A percentile compares a stretch with the other conserved stretches of the same genome.
phyloP scores from a whole-genome alignment of 2,329 filamentous ascomycete genomes.

The Penicillium sp. region DNA sequence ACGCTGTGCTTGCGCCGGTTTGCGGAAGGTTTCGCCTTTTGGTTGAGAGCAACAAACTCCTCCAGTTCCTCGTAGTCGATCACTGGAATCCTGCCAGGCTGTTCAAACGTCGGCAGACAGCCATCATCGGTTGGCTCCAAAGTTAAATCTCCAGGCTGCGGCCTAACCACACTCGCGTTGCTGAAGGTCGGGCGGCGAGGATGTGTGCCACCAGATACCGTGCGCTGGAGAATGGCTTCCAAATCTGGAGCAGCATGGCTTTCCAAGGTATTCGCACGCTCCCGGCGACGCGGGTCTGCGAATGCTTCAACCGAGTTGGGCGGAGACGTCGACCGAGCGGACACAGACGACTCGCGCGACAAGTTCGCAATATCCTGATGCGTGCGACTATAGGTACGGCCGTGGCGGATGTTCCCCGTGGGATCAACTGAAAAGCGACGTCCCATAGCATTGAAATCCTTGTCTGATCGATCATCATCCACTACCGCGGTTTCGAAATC shows the following conservation, averaged over 20 bases:
- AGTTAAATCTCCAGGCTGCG: conserved; percentile 28
- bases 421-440: conserved; percentile 38
- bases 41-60: conserved; percentile 69
- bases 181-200: conserved; percentile 53
- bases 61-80: conserved; percentile 90
- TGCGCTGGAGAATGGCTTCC: conserved; percentile 57
- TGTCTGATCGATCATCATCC: too few species aligned
- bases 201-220: conserved; percentile 60
- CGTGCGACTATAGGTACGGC: too few species aligned
- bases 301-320: conserved; percentile 98
- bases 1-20: conserved; percentile 37
- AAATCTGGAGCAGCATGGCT: conserved; percentile 49
- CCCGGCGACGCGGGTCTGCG: conserved; percentile 79
- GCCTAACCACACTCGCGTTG: conserved; percentile 51
- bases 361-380: conserved; percentile 31
- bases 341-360: conserved; percentile 44
- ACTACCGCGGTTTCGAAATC: too few species aligned
- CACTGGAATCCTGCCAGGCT: conserved; percentile 69
- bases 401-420: too few species aligned
- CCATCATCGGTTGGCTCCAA: conserved; percentile 52
- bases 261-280: conserved; percentile 61
- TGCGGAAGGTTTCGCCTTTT: too few species aligned
- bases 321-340: conserved; percentile 66
- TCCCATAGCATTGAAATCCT: conserved; percentile 34
- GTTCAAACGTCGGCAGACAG: conserved; percentile 77